Base-by-base conservation (phyloP, 2,329 filamentous ascomycete genomes). In the Emergomyces africanus region DNA sequence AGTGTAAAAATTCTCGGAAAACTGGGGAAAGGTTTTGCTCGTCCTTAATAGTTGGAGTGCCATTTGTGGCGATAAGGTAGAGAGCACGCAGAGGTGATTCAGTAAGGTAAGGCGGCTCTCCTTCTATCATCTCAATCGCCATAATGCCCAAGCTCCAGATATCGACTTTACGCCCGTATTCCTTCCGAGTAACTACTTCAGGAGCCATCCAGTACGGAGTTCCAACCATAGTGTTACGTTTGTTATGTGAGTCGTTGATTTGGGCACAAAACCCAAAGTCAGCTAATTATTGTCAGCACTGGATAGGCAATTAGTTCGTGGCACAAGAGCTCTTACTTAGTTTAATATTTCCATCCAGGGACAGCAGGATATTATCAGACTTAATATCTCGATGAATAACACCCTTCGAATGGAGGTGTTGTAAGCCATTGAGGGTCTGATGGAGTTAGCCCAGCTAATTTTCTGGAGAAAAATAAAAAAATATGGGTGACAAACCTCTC, bases 191-290 rank as follows among this genome's bases (percentile, higher is more conserved):
- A 33, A 99, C 94, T 25, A 99, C 92, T 75, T 99, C 94, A 3
- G 94, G 94, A 1, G 94, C 94, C 94, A 99, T 99, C 94, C 94
- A 99, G 75, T 99, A 99, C 1, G 94, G 94, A 8, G 94, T 97
- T 58, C 94, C 94, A 50, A 99, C 94, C 94, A 97, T 99, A 15
- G 94, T 99, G 4, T 91, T 97, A 61, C 94, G 88, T 80, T 97
- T 97, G 76, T 91, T 95, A 67, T 96, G 91, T 33, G 88, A 87
- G 69, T 97, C 92, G 70, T 96, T 97, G 75, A 97, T 96, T 70
- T 96, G 95, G 28, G 94, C 94, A 73, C 94, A 97, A 78, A 99
- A 99, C 14, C 94, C 94, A 69, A 99, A 97, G 79, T 99, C 94
- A 68, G 92, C 90, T 95, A n/a, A 2, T 39, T 41, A 15, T 20